Evolutionary conservation across 768 basidiomycete species (phyloP), one percentile per base, ranked within the genome.

Genomic region (Lactarius tabidus): DNA sequence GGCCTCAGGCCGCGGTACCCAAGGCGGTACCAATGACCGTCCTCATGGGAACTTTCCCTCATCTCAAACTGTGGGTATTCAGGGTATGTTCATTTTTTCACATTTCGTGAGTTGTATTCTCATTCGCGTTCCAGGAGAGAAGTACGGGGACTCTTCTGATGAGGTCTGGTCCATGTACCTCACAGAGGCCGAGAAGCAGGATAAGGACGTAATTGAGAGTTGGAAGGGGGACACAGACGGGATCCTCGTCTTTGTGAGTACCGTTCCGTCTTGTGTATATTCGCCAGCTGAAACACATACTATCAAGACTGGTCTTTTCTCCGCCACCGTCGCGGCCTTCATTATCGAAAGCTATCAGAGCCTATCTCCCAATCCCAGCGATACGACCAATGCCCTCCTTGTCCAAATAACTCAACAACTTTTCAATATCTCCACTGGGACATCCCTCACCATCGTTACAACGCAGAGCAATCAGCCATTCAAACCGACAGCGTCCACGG

Each of bases 271-370:
- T 31, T 60, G 17, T n/a, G 6, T 17, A 10, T 33, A 29, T 41
- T n/a, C 6, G 2, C 8, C 2, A 8, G 10, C 38, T 62, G 20
- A 52, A 12, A 31, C 26, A 33, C 14, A 43, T 15, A 9, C 12
- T 26, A 10, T n/a, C n/a, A 52, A 67, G 67, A 56, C 67, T 10
- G 60, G 67, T 41, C 43, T 68, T 2, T 68, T 67, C 28, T 67
- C 67, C 8, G 66, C 67, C 6, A 31, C 38, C 43, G 39, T 66
- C 41, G 48, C 64, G 0, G 41, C 29, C 8, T 48, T 65, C 41
- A 26, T 67, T 9, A 41, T 58, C 10, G 67, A 66, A 33, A 43
- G 65, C 18, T 66, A 56, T 55, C 66, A 67, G 45, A 20, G 18
- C 12, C 18, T 67, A 20, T 43, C 36, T 45, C 65, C 59, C 1